Evolutionary conservation across 208 protist species (phyloP).

Genomic region (Trypanosoma platydactyli): DNA sequence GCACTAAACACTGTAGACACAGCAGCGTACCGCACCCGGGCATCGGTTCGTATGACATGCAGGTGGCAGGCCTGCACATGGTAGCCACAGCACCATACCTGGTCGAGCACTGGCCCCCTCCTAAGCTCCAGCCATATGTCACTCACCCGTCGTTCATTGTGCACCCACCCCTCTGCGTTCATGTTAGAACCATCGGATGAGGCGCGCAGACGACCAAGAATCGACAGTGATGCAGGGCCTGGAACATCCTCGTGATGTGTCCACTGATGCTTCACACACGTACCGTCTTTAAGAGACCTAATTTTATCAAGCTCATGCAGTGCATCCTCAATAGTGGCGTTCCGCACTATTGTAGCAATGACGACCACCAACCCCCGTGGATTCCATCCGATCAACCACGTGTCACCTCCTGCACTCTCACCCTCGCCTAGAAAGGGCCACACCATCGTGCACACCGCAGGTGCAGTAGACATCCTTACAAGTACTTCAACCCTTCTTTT

Average conservation of each 20-base stretch:
- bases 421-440: conserved; percentile 45
- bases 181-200: not conserved
- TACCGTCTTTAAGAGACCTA: conserved; percentile 3
- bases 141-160: conserved; percentile 31
- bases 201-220: conserved; percentile 57
- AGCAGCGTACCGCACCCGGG: conserved; percentile 31
- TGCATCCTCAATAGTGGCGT: conserved; percentile 40
- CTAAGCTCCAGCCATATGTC: conserved; percentile 84
- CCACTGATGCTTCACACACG: not conserved
- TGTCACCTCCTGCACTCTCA: conserved; percentile 9
- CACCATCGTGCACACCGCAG: conserved; percentile 75
- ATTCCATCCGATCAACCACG: conserved; percentile 86
- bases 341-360: conserved; percentile 52
- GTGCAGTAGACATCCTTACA: conserved; percentile 20
- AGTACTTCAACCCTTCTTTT: too few species aligned
- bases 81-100: conserved; percentile 83
- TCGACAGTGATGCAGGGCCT: conserved; percentile 34
- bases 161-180: conserved; percentile 20
- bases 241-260: not conserved
- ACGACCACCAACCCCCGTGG: conserved; percentile 70
- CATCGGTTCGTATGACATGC: conserved; percentile 74
- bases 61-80: conserved; percentile 82
- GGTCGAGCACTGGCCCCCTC: conserved; percentile 59
- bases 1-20: conserved; percentile 61
- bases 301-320: conserved; percentile 38